Evolutionary conservation across 345 rosid species (phyloP).

Genomic region (Pistacia integerrima): DNA sequence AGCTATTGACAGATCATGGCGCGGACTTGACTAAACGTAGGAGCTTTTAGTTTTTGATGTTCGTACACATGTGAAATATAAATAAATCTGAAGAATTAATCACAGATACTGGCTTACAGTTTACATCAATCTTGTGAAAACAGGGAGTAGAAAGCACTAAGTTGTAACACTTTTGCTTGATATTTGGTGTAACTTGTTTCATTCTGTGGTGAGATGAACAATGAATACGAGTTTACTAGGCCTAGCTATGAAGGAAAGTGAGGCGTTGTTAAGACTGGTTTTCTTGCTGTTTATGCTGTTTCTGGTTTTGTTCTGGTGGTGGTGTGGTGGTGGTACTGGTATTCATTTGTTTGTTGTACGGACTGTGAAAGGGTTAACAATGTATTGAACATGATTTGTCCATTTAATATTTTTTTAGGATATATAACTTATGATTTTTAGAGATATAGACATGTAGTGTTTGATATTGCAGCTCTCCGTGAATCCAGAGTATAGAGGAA

Average conservation of each 20-base stretch:
- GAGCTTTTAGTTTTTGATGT: not conserved
- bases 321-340: not conserved
- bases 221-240: not conserved
- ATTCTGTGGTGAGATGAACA: not conserved
- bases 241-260: not conserved
- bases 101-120: not conserved
- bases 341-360: not conserved
- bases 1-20: not conserved
- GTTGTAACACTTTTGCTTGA: conserved; percentile 1
- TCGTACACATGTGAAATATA: not conserved
- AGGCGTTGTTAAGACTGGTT: not conserved
- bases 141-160: not conserved
- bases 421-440: too few species aligned
- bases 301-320: not conserved
- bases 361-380: not conserved
- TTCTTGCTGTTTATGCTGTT: not conserved
- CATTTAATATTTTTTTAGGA: not conserved
- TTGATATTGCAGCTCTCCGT: not conserved
- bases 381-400: not conserved
- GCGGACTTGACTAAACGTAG: not conserved
- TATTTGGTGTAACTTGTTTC: not conserved
- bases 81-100: not conserved
- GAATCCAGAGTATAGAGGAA: not conserved
- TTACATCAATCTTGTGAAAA: not conserved
- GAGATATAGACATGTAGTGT: not conserved